Percentiles rank a stretch among this genome's conserved stretches.
phyloP scores from a whole-genome alignment of 768 basidiomycete species.

The Mrakia blollopis region DNA sequence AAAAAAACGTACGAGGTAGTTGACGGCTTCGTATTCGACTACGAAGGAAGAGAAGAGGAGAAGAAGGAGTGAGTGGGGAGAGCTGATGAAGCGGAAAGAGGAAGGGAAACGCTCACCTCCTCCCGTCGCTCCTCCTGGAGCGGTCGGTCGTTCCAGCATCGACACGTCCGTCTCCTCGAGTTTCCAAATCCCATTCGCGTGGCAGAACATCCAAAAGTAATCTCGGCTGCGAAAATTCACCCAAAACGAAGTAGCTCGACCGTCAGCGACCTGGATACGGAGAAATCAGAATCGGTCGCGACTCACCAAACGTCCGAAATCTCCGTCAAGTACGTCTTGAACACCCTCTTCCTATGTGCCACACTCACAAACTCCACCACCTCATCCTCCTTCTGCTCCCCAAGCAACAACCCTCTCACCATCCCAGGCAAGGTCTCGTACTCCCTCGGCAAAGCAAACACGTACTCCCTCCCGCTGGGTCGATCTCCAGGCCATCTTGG shows the following conservation, averaged over 20 bases:
- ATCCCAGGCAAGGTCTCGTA: constrained; percentile 26
- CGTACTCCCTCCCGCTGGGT: constrained; percentile 34
- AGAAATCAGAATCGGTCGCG: constrained; percentile 46
- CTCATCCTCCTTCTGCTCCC: constrained; percentile 38
- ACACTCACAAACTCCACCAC: constrained; percentile 46
- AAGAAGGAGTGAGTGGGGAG: background rate
- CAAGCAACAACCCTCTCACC: constrained; percentile 37
- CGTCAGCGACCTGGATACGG: constrained; percentile 44
- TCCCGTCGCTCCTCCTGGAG: constrained; percentile 96
- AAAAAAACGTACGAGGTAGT: constrained; percentile 67
- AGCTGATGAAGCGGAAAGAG: background rate
- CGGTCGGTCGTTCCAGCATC: constrained; percentile 67
- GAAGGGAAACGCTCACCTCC: constrained; percentile 53
- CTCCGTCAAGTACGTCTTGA: constrained; percentile 75
- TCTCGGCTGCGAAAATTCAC: constrained; percentile 63
- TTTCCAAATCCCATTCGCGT: constrained; percentile 87
- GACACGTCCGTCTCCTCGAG: constrained; percentile 75
- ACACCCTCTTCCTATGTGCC: constrained; percentile 53
- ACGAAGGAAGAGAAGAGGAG: background rate
- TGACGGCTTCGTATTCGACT: constrained; percentile 92
- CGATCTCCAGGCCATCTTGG: constrained; percentile 51
- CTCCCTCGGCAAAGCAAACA: constrained; percentile 36
- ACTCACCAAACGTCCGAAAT: constrained; percentile 85
- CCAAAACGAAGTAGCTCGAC: constrained; percentile 31
- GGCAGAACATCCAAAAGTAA: constrained; percentile 98